phyloP scores from a whole-genome alignment of 768 basidiomycete species.

The Gautieria morchelliformis region DNA sequence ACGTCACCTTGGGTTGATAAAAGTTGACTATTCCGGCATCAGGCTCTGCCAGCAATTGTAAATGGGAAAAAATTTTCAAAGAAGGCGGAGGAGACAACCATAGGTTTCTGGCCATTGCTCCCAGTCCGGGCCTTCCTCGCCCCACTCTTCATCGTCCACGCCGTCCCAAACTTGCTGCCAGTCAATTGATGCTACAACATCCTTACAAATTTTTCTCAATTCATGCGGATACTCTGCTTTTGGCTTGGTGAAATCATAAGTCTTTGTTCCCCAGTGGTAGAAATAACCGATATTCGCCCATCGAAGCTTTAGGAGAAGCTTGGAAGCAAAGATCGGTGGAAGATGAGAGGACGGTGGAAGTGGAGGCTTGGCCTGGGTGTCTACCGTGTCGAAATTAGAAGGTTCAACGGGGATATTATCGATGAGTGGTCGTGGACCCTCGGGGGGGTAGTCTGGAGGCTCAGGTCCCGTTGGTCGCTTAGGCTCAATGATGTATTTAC shows the following conservation, averaged over 20 bases:
- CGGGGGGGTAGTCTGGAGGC: neutral
- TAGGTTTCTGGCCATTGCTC: slow-evolving; percentile 68
- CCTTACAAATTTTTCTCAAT: slow-evolving; percentile 49
- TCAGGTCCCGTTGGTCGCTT: slow-evolving; percentile 27
- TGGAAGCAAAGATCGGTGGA: slow-evolving; percentile 36
- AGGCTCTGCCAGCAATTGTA: slow-evolving; percentile 47
- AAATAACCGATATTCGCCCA: slow-evolving; percentile 97
- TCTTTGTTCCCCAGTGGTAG: slow-evolving; percentile 96
- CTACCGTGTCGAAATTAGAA: slow-evolving; percentile 43
- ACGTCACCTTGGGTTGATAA: slow-evolving; percentile 62
- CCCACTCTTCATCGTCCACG: slow-evolving; percentile 37
- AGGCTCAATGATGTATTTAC: slow-evolving; percentile 30
- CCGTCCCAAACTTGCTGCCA: slow-evolving; percentile 58
- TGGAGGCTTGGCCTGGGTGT: slow-evolving; percentile 47
- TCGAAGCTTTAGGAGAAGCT: slow-evolving; percentile 66
- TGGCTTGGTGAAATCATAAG: slow-evolving; percentile 78
- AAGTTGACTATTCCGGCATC: slow-evolving; percentile 98
- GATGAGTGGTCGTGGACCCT: slow-evolving; percentile 57
- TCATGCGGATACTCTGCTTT: slow-evolving; percentile 51
- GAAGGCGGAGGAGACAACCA: slow-evolving; percentile 32
- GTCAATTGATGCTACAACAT: slow-evolving; percentile 50
- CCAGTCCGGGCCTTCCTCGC: slow-evolving; percentile 52
- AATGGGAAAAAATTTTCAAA: neutral
- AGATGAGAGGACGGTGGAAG: slow-evolving; percentile 56
- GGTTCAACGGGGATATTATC: slow-evolving; percentile 61